These are phyloP conservation scores for Trichophyton benhamiae DNA, from an alignment of 2,329 filamentous ascomycete species.

Conservation along the genomic window DNA sequence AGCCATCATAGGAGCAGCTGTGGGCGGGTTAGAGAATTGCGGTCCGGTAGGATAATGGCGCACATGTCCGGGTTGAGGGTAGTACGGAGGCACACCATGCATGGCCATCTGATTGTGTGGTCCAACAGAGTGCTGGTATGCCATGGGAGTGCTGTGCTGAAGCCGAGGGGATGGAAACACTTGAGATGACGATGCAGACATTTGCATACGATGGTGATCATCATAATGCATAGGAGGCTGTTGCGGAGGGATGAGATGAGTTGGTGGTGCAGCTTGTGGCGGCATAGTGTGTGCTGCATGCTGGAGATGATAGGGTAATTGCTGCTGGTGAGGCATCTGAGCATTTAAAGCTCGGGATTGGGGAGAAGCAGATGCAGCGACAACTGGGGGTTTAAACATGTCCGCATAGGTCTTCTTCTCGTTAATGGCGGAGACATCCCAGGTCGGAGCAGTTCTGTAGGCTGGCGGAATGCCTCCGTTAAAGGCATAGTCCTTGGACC, in stretches of 20 bases:
- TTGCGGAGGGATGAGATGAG: slow-evolving; percentile 61
- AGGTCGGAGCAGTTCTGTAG: slow-evolving; percentile 73
- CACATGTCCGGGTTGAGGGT: slow-evolving; percentile 58
- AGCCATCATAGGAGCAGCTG: slow-evolving; percentile 68
- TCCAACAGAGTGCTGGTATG: slow-evolving; percentile 56
- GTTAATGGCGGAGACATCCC: slow-evolving; percentile 60
- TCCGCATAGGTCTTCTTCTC: slow-evolving; percentile 67
- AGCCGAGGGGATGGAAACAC: slow-evolving; percentile 77
- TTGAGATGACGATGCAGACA: slow-evolving; percentile 69
- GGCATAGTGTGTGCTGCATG: slow-evolving; percentile 56
- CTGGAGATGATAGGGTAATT: slow-evolving; percentile 71
- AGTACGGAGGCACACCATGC: slow-evolving; percentile 60
- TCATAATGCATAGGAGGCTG: slow-evolving; percentile 62
- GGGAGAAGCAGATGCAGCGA: slow-evolving; percentile 52
- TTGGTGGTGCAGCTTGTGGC: slow-evolving; percentile 60
- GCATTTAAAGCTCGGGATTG: slow-evolving; percentile 54
- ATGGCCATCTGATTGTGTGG: slow-evolving; percentile 59
- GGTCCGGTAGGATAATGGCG: slow-evolving; percentile 59
- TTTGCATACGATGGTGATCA: slow-evolving; percentile 77
- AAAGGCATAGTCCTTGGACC: slow-evolving; percentile 52
- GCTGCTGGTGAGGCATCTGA: slow-evolving; percentile 68
- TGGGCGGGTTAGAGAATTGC: slow-evolving; percentile 61
- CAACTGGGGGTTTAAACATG: slow-evolving; percentile 60
- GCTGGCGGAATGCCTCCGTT: slow-evolving; percentile 76
- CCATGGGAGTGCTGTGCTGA: slow-evolving; percentile 51